Conservation (phyloP, 805 yeast genomes). For the Candida odintsovae region DNA sequence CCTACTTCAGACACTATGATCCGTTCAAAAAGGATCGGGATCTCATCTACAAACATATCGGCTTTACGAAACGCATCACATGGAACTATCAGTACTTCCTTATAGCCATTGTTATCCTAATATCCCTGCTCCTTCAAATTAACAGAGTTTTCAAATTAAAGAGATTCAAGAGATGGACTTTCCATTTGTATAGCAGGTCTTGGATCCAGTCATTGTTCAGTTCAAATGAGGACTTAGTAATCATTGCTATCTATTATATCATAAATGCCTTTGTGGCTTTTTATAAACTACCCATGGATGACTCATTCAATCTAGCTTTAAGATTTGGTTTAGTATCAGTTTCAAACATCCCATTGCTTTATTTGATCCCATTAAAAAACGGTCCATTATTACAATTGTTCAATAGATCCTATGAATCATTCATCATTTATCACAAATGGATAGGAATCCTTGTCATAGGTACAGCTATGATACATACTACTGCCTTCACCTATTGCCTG, state of each 20-base stretch:
- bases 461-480: slow-evolving; percentile 15
- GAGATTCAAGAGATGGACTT: background rate
- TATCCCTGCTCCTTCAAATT: background rate
- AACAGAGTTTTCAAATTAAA: background rate
- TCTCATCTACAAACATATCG: slow-evolving; percentile 17
- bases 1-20: slow-evolving; percentile 14
- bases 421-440: slow-evolving; percentile 21
- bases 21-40: slow-evolving; percentile 19
- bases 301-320: slow-evolving; percentile 20
- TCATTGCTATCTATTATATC: slow-evolving; percentile 8
- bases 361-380: slow-evolving; percentile 21
- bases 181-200: background rate
- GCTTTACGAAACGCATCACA: slow-evolving; percentile 16
- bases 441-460: slow-evolving; percentile 16
- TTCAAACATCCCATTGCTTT: slow-evolving; percentile 22
- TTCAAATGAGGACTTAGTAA: slow-evolving; percentile 5
- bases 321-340: slow-evolving; percentile 22
- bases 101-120: background rate
- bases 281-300: slow-evolving; percentile 17
- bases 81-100: slow-evolving; percentile 19
- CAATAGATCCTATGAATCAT: slow-evolving; percentile 18
- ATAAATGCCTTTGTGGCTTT: slow-evolving; percentile 12
- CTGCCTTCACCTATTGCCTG: slow-evolving; percentile 13
- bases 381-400: slow-evolving; percentile 19
- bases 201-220: background rate